Evolutionary conservation across 2,329 filamentous ascomycete genomes (phyloP).

Genomic region (Fusarium sp.): DNA sequence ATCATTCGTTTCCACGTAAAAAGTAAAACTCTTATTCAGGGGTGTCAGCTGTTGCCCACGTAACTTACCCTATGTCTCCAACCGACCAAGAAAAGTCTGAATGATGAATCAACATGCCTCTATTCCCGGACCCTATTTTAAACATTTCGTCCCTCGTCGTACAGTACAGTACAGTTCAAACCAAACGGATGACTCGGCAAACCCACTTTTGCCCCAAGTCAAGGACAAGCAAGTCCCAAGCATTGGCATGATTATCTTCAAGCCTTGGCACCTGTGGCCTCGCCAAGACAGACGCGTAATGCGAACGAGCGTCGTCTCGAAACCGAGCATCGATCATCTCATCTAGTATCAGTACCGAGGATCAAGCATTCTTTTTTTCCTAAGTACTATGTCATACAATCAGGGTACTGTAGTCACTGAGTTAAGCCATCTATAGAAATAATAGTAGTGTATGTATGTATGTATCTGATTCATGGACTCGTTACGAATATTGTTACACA

Average conservation of each 20-base stretch:
- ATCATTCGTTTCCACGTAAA: background rate
- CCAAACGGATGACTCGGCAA: conserved; percentile 27
- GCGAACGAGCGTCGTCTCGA: conserved; percentile 1
- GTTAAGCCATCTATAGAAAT: conserved; percentile 17
- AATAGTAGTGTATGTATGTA: background rate
- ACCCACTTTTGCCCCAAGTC: conserved; percentile 7
- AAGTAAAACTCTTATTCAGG: background rate
- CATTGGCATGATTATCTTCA: conserved; percentile 12
- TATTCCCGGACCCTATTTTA: conserved; percentile 20
- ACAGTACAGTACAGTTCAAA: background rate
- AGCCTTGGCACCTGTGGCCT: conserved; percentile 28
- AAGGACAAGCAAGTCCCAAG: background rate
- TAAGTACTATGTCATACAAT: background rate
- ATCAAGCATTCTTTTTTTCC: background rate
- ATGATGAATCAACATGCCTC: background rate
- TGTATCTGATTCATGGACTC: conserved; percentile 37
- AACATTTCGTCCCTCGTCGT: background rate
- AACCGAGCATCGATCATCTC: background rate
- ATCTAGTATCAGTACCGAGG: background rate
- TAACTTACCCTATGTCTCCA: background rate
- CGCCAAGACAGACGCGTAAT: conserved; percentile 24
- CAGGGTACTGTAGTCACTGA: background rate
- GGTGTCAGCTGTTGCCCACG: background rate
- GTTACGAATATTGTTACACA: conserved; percentile 36
- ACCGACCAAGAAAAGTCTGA: background rate